Base-by-base conservation (phyloP, 139 green algal species). In the Chlorella sp. region DNA sequence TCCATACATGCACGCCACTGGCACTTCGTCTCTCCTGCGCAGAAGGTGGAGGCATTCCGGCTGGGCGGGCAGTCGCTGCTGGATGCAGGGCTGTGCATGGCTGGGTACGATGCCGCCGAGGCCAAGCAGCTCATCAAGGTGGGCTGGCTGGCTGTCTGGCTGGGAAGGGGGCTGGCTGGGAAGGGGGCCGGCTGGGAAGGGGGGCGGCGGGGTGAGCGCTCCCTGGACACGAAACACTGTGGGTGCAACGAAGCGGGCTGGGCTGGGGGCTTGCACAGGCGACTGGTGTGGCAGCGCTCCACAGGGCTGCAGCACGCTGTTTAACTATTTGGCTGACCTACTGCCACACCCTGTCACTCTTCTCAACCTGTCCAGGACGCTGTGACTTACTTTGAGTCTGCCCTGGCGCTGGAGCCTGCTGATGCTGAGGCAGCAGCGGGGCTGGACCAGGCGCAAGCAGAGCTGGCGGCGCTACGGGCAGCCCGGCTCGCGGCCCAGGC, bases 21-120 rank as follows among this genome's bases (percentile, higher is more conserved):
- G 7, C 44, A n/a, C n/a, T n/a, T n/a, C n/a, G n/a, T 9, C 44
- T 51, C 44, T 51, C 44, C 44, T 9, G 26, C 65, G 60, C 80
- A 85, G 67, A 79, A 39, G 17, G 34, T 32, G 36, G 55, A 72
- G 56, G 81, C 81, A 36, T 56, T 81, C 36, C 55, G 81, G 36
- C 69, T 86, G 69, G 81, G 32, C 47, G 80, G 69, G 30, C 69
- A 78, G 69, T 71, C 81, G 23, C 28, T 86, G 69, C 69, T 86
- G 69, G 81, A 86, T 36, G 70, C 47, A 17, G 81, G 32, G 56
- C 34, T 80, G 51, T 80, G 70, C 81, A 72, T 39, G 65, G 47
- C 56, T 41, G 51, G 15, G 25, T 15, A 9, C 12, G 68, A 85
- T 55, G 21, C 64, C 2, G 7, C 23, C 7, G 64, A 85, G 51